A percentile compares a stretch with the other conserved stretches of the same genome.
Evolutionary conservation across 495 filamentous ascomycete genomes (phyloP).

Genomic region (Talaromyces adpressus): DNA sequence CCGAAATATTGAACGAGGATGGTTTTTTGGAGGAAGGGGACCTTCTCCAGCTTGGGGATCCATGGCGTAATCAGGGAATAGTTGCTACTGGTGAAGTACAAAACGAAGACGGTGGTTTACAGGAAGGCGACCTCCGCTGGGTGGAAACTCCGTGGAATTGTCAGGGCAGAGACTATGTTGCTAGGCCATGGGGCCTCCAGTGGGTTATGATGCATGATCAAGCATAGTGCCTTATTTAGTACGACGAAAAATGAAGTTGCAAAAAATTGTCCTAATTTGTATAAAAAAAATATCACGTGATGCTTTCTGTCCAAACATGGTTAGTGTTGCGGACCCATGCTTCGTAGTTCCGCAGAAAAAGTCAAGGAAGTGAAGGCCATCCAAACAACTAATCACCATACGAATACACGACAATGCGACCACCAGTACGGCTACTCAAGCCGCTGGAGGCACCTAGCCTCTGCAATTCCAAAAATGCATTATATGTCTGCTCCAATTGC

Average conservation of each 20-base stretch:
- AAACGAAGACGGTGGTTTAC: too few species aligned
- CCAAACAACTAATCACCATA: not conserved
- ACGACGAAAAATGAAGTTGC: too few species aligned
- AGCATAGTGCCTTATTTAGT: too few species aligned
- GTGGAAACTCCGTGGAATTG: too few species aligned
- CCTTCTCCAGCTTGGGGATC: not conserved
- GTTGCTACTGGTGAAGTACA: too few species aligned
- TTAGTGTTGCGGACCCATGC: not conserved
- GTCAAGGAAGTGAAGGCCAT: not conserved
- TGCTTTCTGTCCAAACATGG: not conserved
- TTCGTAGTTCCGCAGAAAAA: constrained; percentile 4
- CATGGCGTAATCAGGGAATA: too few species aligned
- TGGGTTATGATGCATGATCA: too few species aligned
- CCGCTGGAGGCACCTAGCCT: constrained; percentile 23
- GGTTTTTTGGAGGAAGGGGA: not conserved
- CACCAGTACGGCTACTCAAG: constrained; percentile 30
- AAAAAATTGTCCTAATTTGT: not conserved
- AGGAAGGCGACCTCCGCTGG: too few species aligned
- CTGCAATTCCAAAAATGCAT: constrained; percentile 4
- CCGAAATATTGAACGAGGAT: not conserved
- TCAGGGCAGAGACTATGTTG: too few species aligned
- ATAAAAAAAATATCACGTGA: not conserved
- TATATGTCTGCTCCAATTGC: constrained; percentile 40
- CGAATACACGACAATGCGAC: constrained; percentile 25
- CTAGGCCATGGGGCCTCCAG: too few species aligned